Conservation (phyloP, 2,329 filamentous ascomycete species). For the Nemania abortiva region DNA sequence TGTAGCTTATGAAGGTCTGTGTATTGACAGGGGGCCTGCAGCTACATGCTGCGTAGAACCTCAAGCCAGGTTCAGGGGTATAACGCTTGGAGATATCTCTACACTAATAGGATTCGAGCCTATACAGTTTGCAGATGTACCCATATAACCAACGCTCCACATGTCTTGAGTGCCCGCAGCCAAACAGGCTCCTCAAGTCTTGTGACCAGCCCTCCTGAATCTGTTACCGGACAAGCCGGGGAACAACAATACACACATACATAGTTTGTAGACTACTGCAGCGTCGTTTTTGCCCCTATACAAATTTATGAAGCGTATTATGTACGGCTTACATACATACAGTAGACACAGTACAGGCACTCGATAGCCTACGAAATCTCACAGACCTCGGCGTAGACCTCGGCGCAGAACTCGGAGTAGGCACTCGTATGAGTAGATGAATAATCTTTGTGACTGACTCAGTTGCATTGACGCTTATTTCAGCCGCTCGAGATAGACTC, state of each 20-base stretch:
- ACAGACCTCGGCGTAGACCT: too few species aligned
- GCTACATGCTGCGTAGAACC: constrained; percentile 4
- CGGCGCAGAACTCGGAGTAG: too few species aligned
- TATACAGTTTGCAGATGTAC: constrained; percentile 2
- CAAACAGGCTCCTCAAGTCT: constrained; percentile 27
- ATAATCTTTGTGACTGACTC: background rate
- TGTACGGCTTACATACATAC: background rate
- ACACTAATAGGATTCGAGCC: background rate
- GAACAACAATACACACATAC: background rate
- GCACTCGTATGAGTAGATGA: background rate
- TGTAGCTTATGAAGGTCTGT: constrained; percentile 10
- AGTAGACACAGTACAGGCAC: background rate
- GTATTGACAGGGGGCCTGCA: constrained; percentile 26
- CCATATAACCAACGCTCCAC: constrained; percentile 12
- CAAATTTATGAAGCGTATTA: background rate
- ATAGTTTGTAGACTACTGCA: background rate
- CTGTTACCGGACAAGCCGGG: constrained; percentile 16
- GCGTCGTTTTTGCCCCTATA: constrained; percentile 12
- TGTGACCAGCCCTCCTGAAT: constrained; percentile 16
- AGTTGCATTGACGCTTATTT: background rate
- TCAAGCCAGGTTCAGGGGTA: constrained; percentile 35
- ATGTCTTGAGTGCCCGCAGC: constrained; percentile 7
- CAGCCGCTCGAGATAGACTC: background rate
- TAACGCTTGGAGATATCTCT: background rate
- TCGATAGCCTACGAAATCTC: background rate